phyloP scores from a whole-genome alignment of 768 basidiomycete genomes.

The Xanthoconium purpureum region DNA sequence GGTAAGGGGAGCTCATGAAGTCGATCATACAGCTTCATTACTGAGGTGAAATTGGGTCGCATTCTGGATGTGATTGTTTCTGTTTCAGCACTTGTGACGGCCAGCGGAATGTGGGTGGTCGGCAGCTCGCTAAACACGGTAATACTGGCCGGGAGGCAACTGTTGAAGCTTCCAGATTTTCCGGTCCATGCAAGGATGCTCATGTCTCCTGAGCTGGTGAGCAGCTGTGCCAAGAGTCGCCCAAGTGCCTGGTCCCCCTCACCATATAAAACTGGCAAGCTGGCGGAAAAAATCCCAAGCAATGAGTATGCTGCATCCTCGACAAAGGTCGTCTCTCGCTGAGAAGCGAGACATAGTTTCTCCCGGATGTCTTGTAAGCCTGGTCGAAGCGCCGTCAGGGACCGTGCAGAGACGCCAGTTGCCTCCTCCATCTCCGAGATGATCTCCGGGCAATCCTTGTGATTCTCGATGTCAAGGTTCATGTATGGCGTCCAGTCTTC shows the following conservation, averaged over 20 bases:
- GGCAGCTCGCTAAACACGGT: not conserved
- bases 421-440: slow-evolving; percentile 10
- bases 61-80: not conserved
- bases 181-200: not conserved
- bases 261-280: slow-evolving; percentile 11
- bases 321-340: not conserved
- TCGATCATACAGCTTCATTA: not conserved
- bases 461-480: slow-evolving; percentile 2
- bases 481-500: slow-evolving; percentile 10
- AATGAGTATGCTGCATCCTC: slow-evolving; percentile 16
- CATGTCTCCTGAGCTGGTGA: not conserved
- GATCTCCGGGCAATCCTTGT: slow-evolving; percentile 4
- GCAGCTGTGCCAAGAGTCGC: slow-evolving; percentile 3
- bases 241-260: slow-evolving; percentile 10
- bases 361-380: slow-evolving; percentile 2
- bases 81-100: not conserved
- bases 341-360: slow-evolving; percentile 7
- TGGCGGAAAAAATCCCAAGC: slow-evolving; percentile 8
- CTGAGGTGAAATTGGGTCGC: not conserved
- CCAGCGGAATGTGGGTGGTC: not conserved
- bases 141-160: not conserved
- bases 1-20: not conserved
- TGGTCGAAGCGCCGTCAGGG: slow-evolving; percentile 3
- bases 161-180: not conserved
- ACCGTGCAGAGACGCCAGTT: not conserved